Percentiles rank a stretch among this genome's conserved stretches.
Conservation (phyloP, 768 basidiomycete species). For the Tylopilus sp. region DNA sequence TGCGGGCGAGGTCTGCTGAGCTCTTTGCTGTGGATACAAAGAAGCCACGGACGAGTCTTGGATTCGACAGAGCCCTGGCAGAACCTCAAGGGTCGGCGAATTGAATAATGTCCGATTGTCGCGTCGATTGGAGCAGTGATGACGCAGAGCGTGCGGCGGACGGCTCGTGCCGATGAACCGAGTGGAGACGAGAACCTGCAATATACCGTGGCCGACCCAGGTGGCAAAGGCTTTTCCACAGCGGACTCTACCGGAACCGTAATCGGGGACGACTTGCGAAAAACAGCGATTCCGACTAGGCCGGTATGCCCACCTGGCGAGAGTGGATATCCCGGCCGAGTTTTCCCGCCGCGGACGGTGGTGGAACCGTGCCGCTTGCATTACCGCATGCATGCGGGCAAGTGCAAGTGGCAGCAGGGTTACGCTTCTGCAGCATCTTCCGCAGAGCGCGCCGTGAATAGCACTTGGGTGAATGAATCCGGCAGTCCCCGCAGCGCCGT, state of each 20-base stretch:
- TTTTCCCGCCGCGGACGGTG: conserved; percentile 1
- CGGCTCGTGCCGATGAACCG: conserved; percentile 7
- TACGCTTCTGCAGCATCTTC: not conserved
- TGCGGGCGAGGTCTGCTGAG: not conserved
- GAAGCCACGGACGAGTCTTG: conserved; percentile 2
- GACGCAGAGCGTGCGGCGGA: conserved; percentile 2
- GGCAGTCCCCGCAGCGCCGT: conserved; percentile 4
- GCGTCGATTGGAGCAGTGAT: conserved; percentile 1
- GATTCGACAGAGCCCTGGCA: conserved; percentile 1
- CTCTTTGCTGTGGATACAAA: not conserved
- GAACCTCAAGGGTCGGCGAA: conserved; percentile 14
- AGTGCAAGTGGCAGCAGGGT: conserved; percentile 9
- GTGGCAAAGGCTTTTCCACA: not conserved
- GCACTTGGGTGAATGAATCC: conserved; percentile 3
- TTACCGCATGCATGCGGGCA: not conserved
- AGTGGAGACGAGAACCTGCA: conserved; percentile 1
- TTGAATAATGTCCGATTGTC: conserved; percentile 16
- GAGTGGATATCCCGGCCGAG: not conserved
- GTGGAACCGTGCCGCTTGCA: not conserved
- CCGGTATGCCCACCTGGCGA: conserved; percentile 1
- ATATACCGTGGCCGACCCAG: not conserved
- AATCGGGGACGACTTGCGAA: not conserved
- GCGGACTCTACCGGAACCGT: conserved; percentile 9
- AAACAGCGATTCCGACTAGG: conserved; percentile 8
- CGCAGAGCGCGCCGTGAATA: conserved; percentile 1